Base-by-base conservation (phyloP, 2,329 filamentous ascomycete genomes). In the Colletotrichum chrysophilum region DNA sequence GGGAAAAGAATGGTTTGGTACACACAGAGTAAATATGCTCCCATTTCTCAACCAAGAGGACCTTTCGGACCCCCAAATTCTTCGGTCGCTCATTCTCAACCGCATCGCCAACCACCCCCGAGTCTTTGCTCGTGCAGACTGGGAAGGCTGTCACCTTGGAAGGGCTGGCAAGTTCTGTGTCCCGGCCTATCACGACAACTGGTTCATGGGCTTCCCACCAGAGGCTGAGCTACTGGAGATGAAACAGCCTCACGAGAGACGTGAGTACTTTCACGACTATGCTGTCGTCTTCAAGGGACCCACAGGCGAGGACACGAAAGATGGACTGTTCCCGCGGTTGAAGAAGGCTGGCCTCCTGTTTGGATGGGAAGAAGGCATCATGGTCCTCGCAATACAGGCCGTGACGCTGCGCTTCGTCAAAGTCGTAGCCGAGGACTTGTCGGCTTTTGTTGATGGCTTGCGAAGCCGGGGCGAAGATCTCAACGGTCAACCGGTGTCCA, bases 131-230 rank as follows among this genome's bases (percentile, higher is more conserved):
- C 43, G 26, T 14, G 28, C 28, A n/a, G 74, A 74, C 34, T 76
- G 70, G 70, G 48, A 66, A 16, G 60, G 58, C 18, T 60, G 32
- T 16, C 70, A 64, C 43, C 43, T 52, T 21, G 43, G 43, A 52
- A 66, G 13, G 24, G 28, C 24, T 60, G 24, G 8, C 55, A 64
- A 64, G 12, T 26, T 66, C 8, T 48, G 58, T 14, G 5, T 52
- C 26, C 12, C 18, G 4, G 43, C 26, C 3, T 70, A 66, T 16
- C 48, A 36, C 66, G 74, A 76, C n/a, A 68, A 55, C 16, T 70
- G 70, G 32, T 76, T 74, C 58, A 67, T 74, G 70, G 70, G 58
- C 7, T 74, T 75, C 14, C 68, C 60, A 5, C 28, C 68, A 24
- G 30, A 36, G 36, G 13, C 28, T 6, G 58, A 55, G 36, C 4